Conservation (phyloP, 768 basidiomycete species). For the Russula vinacea region DNA sequence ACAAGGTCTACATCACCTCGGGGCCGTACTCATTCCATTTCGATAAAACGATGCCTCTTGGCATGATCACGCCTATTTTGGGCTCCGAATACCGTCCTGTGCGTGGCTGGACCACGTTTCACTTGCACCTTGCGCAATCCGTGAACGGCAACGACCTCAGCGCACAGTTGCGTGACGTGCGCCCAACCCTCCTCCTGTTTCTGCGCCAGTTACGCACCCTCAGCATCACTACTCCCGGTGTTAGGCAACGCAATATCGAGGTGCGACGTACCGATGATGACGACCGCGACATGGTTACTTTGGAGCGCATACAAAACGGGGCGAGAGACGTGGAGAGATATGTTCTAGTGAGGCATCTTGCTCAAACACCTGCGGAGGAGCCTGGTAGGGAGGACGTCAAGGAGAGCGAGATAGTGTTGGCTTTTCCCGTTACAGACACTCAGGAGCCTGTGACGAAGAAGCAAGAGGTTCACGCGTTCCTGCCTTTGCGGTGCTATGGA, state of each 20-base stretch:
- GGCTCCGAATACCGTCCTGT: background rate
- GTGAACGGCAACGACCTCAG: slow-evolving; percentile 22
- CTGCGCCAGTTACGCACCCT: slow-evolving; percentile 30
- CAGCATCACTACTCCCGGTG: slow-evolving; percentile 15
- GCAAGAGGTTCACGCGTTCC: slow-evolving; percentile 33
- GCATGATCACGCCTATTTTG: slow-evolving; percentile 34
- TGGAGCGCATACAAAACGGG: slow-evolving; percentile 5
- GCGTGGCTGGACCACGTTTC: slow-evolving; percentile 33
- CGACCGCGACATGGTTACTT: slow-evolving; percentile 4
- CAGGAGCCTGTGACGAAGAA: slow-evolving; percentile 20
- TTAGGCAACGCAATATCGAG: background rate
- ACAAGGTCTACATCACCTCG: slow-evolving; percentile 31
- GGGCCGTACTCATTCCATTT: slow-evolving; percentile 31
- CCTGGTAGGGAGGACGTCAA: slow-evolving; percentile 24
- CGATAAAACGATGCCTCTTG: slow-evolving; percentile 25
- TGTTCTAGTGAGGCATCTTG: slow-evolving; percentile 24
- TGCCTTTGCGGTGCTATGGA: slow-evolving; percentile 32
- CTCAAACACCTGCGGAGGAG: slow-evolving; percentile 23
- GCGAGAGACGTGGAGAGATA: slow-evolving; percentile 9
- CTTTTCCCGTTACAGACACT: slow-evolving; percentile 31
- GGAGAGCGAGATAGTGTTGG: slow-evolving; percentile 31
- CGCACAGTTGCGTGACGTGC: slow-evolving; percentile 25
- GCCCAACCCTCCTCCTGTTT: slow-evolving; percentile 33
- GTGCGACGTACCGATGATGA: slow-evolving; percentile 16
- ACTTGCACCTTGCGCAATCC: slow-evolving; percentile 23